Evolutionary conservation across 73 alveolate genomes (phyloP), one percentile per base, ranked within the genome.

Genomic region (Uronychia binucleata): DNA sequence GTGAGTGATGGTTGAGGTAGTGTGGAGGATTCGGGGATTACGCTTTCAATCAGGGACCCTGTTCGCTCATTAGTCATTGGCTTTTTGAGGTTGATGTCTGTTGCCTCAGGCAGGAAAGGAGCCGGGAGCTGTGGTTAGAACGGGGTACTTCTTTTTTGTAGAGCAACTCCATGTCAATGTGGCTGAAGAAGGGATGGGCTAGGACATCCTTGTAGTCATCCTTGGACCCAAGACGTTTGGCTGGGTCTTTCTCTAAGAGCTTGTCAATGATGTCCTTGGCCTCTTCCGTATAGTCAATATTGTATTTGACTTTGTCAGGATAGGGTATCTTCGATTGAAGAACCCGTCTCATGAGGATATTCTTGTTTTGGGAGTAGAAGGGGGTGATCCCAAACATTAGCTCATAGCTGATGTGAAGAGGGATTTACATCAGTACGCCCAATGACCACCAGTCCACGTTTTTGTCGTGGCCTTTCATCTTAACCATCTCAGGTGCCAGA

Each of bases 361-460:
- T 5, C 78, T 57, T 26, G 79, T 86, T 89, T 81, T 88, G 78
- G 13, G 88, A 81, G 75, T 34, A 94, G 90, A 96, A 96, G 19
- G 99, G 99, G 1, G 99, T 93, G 34, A 94, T 81, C 27, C 99
- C 99, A 80, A 84, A 77, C 30, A 95, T 35, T 87, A 96, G 74
- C 90, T 96, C 99, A 91, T 94, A 96, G 30, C 78, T 58, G 25
- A 94, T 11, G 19, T 19, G 19, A 46, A 46, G 5, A 11, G 5
- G 5, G n/a, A n/a, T 46, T 46, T 46, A 46, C 26, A 81, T 81
- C 0, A 81, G 77, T 59, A 96, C 89, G 5, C 99, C 99, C 28
- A 94, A 88, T 25, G 94, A 88, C 99, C 99, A 96, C 99, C 99
- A 96, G 80, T 96, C 99, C 19, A 94, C 97, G 32, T 75, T 90